phyloP scores from a whole-genome alignment of 1,284 basidiomycete genomes.

The Cutaneotrichosporon mucoides region DNA sequence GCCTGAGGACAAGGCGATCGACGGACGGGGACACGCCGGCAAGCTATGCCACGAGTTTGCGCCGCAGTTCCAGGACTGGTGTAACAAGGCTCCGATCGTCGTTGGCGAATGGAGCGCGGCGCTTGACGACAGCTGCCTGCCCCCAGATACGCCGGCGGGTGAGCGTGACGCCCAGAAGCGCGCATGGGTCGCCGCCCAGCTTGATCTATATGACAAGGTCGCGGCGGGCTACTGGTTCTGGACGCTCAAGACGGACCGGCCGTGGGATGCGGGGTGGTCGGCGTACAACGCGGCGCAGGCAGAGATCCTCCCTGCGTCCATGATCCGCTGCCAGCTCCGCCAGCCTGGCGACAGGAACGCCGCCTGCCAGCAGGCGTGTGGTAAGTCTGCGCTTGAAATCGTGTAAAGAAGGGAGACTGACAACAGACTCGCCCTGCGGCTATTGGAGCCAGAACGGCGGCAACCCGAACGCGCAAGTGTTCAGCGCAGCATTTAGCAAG shows the following conservation, averaged over 20 bases:
- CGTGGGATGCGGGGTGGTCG: slow-evolving; percentile 72
- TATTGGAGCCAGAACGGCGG: slow-evolving; percentile 58
- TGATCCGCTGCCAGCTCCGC: slow-evolving; percentile 44
- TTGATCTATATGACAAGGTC: slow-evolving; percentile 62
- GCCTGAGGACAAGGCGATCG: slow-evolving; percentile 57
- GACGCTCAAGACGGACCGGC: slow-evolving; percentile 74
- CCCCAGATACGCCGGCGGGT: slow-evolving; percentile 51
- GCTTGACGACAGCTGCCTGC: slow-evolving; percentile 64
- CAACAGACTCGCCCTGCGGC: slow-evolving; percentile 54
- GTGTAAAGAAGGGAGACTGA: background rate
- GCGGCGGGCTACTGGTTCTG: slow-evolving; percentile 82
- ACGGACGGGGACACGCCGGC: slow-evolving; percentile 59
- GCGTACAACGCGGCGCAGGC: slow-evolving; percentile 64
- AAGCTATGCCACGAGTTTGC: slow-evolving; percentile 28
- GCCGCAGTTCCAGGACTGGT: slow-evolving; percentile 15
- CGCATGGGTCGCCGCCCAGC: slow-evolving; percentile 62
- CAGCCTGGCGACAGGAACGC: slow-evolving; percentile 44
- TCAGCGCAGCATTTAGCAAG: slow-evolving; percentile 60
- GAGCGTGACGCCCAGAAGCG: slow-evolving; percentile 54
- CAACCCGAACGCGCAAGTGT: slow-evolving; percentile 63
- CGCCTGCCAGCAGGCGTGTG: slow-evolving; percentile 49
- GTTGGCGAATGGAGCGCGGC: slow-evolving; percentile 83
- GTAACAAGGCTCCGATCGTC: slow-evolving; percentile 54
- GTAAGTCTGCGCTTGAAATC: slow-evolving; percentile 41
- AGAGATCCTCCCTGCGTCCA: slow-evolving; percentile 59